Evolutionary conservation across 495 filamentous ascomycete genomes (phyloP).

Genomic region (Aeminium ludgeri): DNA sequence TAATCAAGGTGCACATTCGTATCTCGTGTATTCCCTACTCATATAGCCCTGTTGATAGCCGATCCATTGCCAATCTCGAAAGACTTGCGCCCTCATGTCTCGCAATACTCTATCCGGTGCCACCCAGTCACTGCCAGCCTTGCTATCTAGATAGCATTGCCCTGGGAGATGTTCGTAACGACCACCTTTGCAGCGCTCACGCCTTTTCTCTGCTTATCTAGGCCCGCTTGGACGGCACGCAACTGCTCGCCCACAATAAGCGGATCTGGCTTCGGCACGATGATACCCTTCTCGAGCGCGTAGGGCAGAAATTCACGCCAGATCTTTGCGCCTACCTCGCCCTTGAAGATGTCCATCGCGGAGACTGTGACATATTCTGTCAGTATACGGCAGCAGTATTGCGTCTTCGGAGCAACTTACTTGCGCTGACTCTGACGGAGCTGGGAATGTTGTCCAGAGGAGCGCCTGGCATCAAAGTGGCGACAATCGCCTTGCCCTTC

Average conservation of each 20-base stretch:
- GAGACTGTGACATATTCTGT: slow-evolving; percentile 1
- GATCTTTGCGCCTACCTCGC: slow-evolving; percentile 19
- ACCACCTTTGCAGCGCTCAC: slow-evolving; percentile 15
- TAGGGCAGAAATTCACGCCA: slow-evolving; percentile 18
- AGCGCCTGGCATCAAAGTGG: slow-evolving; percentile 6
- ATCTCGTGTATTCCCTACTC: too few relatives aligned
- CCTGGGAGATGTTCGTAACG: slow-evolving; percentile 8
- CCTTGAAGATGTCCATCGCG: slow-evolving; percentile 10
- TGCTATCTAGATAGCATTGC: too few relatives aligned
- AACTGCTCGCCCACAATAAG: slow-evolving; percentile 18
- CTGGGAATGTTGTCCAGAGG: slow-evolving; percentile 11
- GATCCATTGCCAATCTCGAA: too few relatives aligned
- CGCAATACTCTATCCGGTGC: too few relatives aligned
- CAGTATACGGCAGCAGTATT: not conserved
- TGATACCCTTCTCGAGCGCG: slow-evolving; percentile 10
- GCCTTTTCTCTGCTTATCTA: slow-evolving; percentile 15
- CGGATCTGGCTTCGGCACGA: slow-evolving; percentile 16
- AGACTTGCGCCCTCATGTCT: too few relatives aligned
- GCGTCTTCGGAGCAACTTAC: slow-evolving; percentile 2
- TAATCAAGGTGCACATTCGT: too few relatives aligned
- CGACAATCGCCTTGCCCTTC: slow-evolving; percentile 15
- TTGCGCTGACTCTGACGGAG: slow-evolving; percentile 8
- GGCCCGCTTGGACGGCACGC: slow-evolving; percentile 11
- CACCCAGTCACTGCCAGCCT: too few relatives aligned
- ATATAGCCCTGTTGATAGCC: too few relatives aligned